Percentiles rank a stretch among this genome's conserved stretches.
These are phyloP conservation scores for Aspergillus aculeatus DNA, from an alignment of 2,329 filamentous ascomycete species.

Conservation along the genomic window DNA sequence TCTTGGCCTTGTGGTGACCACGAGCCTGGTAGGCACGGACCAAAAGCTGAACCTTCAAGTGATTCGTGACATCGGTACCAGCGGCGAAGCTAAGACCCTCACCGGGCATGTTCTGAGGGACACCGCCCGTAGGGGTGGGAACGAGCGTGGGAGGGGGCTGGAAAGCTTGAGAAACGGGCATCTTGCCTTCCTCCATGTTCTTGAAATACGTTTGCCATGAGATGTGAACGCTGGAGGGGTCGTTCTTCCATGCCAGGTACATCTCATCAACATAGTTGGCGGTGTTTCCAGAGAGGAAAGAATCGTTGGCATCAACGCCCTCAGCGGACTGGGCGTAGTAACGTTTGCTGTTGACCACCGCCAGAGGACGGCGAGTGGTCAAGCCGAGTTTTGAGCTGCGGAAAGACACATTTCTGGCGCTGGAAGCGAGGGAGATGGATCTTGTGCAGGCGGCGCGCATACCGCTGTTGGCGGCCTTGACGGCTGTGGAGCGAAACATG, in stretches of 20 bases:
- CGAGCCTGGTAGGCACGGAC: constrained; percentile 97
- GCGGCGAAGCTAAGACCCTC: constrained; percentile 64
- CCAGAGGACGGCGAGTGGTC: constrained; percentile 43
- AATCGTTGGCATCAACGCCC: constrained; percentile 83
- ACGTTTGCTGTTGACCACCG: constrained; percentile 47
- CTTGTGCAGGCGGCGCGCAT: constrained; percentile 35
- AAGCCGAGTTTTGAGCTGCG: constrained; percentile 36
- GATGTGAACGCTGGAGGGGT: constrained; percentile 89
- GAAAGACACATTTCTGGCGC: constrained; percentile 28
- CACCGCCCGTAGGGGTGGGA: constrained; percentile 73
- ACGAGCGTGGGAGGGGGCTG: constrained; percentile 91
- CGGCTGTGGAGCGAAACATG: constrained; percentile 41
- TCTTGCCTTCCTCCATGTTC: constrained; percentile 98
- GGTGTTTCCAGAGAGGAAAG: constrained; percentile 92
- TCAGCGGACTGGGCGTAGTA: constrained; percentile 60
- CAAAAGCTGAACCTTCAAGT: constrained; percentile 95
- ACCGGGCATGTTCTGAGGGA: constrained; percentile 70
- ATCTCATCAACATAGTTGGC: constrained; percentile 99
- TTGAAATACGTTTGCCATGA: constrained; percentile 99
- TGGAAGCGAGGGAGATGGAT: constrained; percentile 35
- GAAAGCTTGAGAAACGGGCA: constrained; percentile 97
- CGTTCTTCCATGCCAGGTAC: constrained; percentile 96
- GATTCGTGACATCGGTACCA: constrained; percentile 85
- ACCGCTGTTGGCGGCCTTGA: constrained; percentile 41
- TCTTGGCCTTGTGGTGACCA: constrained; percentile 96